Evolutionary conservation across 495 filamentous ascomycete species (phyloP), one percentile per base, ranked within the genome.

Genomic region (Usnea hakonensis): DNA sequence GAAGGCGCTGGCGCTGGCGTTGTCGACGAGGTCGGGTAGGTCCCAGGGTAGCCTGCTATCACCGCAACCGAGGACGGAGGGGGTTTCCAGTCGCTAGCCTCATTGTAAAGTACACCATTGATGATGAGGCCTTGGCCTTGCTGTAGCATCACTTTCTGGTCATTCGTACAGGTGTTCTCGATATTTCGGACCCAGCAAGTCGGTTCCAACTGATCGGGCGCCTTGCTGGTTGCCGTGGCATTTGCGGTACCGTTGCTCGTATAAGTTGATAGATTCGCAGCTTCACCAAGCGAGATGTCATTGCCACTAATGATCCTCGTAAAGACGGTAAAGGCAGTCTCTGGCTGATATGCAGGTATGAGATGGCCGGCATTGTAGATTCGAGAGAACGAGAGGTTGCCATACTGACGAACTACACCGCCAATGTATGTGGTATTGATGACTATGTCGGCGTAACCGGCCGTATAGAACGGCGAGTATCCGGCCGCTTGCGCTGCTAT

Each of bases 101-200:
- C 73, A 30, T 70, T 72, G 63, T 87, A 86, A 70, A 80, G 60
- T 33, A 72, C 60, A 26, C 71, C 78, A 56, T 77, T 73, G 26
- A 74, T 69, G 55, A 81, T 72, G 3, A 75, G 67, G 19, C 79
- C 75, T 30, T 73, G 52, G 11, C 78, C 76, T 14, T 71, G 68
- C 19, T 73, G 63, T 36, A 87, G 75, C 65, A 72, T 75, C 19
- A 64, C 64, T 10, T 73, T 69, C 65, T 85, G 72, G 17, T 80
- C 76, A 3, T 71, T 52, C 5, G 69, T 78, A 66, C 86, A 89
- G 5, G 82, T 81, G 10, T 64, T 65, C 3, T 61, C 59, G 19
- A 83, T 73, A 57, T 72, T 72, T 43, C 85, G 78, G 9, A 87
- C 60, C 72, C 78, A 89, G 70, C 86, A 89, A 13, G 77, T 83